These are phyloP conservation scores for Botrytis galanthina DNA, from an alignment of 2,329 filamentous ascomycete species.

Conservation along the genomic window DNA sequence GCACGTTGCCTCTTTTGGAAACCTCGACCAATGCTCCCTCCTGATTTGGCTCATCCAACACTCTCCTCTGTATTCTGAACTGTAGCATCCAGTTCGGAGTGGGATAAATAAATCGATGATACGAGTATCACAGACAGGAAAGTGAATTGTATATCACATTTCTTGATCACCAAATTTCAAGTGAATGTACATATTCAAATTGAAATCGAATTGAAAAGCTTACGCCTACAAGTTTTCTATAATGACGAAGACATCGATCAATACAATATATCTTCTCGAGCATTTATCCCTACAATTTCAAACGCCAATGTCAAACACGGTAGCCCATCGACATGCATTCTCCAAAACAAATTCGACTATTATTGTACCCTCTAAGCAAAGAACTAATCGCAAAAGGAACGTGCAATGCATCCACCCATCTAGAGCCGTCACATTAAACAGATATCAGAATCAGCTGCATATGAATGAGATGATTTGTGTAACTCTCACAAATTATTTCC, in stretches of 20 bases:
- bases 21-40: background rate
- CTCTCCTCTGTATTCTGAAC: background rate
- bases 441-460: background rate
- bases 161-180: background rate
- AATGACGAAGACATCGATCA: background rate
- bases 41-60: background rate
- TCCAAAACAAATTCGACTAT: background rate
- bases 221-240: background rate
- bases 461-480: background rate
- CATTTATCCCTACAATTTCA: background rate
- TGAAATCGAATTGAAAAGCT: background rate
- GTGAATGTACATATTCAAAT: no score
- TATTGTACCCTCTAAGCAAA: background rate
- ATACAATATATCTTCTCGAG: background rate
- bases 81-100: background rate
- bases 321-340: background rate
- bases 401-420: background rate
- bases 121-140: background rate
- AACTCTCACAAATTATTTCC: background rate
- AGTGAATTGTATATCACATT: background rate
- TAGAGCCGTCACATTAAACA: background rate
- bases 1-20: background rate
- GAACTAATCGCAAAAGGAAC: background rate
- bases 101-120: background rate
- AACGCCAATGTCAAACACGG: background rate